Evolutionary conservation across 73 alveolate genomes (phyloP).

Genomic region (Tetrahymena malaccensis): DNA sequence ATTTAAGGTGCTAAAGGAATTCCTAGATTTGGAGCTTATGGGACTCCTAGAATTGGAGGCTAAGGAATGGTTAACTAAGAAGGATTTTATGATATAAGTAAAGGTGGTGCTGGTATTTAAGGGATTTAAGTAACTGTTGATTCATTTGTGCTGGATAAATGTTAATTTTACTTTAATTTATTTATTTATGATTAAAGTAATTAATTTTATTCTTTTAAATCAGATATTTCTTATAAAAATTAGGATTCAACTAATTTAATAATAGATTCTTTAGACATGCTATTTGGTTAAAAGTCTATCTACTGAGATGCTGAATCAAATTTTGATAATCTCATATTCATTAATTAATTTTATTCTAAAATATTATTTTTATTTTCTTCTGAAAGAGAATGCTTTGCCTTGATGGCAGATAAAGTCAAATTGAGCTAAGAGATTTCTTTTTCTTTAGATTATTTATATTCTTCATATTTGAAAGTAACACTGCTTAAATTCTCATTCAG

Average conservation of each 20-base stretch:
- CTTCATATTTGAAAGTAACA: neutral
- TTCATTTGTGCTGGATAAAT: neutral
- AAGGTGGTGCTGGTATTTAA: neutral
- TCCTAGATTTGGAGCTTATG: neutral
- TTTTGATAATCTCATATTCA: neutral
- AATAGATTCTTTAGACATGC: neutral
- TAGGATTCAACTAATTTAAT: neutral
- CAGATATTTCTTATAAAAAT: neutral
- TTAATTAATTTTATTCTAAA: neutral
- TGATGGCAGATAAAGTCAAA: neutral
- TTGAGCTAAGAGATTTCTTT: neutral
- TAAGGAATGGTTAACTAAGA: neutral
- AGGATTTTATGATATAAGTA: too few species aligned
- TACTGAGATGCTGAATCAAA: neutral
- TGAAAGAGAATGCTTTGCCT: neutral
- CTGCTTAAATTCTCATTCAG: neutral
- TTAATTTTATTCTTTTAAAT: neutral
- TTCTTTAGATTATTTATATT: neutral
- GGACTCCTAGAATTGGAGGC: neutral
- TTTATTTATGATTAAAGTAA: neutral
- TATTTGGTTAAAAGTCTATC: neutral
- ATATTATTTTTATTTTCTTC: neutral
- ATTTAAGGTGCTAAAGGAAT: neutral
- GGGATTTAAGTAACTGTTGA: neutral
- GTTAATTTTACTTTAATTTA: neutral